These are phyloP conservation scores for Artemisia princeps DNA, from an alignment of 140 eudicot genomes.

Conservation along the genomic window DNA sequence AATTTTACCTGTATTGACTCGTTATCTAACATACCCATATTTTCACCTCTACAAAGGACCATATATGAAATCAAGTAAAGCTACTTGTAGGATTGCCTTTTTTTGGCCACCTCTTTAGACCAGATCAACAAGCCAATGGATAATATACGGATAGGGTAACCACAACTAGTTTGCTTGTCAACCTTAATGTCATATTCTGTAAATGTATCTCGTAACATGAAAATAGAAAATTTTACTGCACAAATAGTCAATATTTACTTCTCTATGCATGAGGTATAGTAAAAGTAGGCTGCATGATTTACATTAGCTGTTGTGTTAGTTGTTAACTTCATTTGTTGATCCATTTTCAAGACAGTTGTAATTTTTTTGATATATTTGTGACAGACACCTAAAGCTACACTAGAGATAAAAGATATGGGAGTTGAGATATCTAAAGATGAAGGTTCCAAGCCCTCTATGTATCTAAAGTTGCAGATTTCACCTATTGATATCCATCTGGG, in stretches of 20 bases:
- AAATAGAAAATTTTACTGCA: background rate
- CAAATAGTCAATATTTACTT: background rate
- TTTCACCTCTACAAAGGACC: background rate
- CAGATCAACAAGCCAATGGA: background rate
- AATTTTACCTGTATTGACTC: background rate
- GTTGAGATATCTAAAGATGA: conserved; percentile 71
- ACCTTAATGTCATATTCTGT: background rate
- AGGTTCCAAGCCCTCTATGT: conserved; percentile 61
- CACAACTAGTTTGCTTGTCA: background rate
- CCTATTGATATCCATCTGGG: conserved; percentile 63
- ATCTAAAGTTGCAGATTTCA: conserved; percentile 61
- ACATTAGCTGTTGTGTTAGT: conserved; percentile 4
- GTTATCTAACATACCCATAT: background rate
- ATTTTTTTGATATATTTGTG: conserved; percentile 14
- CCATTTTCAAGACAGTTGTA: background rate
- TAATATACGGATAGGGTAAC: background rate
- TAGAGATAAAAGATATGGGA: conserved; percentile 67
- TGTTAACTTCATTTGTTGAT: background rate
- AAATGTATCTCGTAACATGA: background rate
- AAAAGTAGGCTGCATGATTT: background rate
- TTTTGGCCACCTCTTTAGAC: background rate
- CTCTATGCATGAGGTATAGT: background rate
- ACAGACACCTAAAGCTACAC: conserved; percentile 78
- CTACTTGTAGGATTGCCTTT: background rate
- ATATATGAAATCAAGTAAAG: background rate